phyloP scores from a whole-genome alignment of 2,329 filamentous ascomycete species.

The Periglandula ipomoeae region DNA sequence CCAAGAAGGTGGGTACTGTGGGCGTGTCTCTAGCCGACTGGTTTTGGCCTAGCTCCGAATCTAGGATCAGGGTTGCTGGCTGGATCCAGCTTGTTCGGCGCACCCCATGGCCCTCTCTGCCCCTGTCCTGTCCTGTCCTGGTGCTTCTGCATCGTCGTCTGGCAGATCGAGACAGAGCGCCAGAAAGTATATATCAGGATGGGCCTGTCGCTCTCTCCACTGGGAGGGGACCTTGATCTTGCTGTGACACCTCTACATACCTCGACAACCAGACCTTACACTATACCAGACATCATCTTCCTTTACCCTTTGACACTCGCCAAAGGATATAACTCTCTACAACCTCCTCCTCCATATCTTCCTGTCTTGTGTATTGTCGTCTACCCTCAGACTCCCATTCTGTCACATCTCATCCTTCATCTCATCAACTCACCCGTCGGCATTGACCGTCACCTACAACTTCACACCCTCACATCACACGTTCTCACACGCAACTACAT shows the following conservation, averaged over 20 bases:
- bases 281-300: no score
- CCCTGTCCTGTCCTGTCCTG: no score
- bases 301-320: no score
- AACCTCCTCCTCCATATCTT: background rate
- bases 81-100: no score
- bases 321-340: background rate
- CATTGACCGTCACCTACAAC: background rate
- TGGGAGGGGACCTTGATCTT: background rate
- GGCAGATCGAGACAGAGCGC: slow-evolving; percentile 1
- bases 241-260: background rate
- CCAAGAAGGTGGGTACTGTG: background rate
- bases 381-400: background rate
- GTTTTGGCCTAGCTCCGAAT: background rate
- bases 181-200: slow-evolving; percentile 6
- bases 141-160: background rate
- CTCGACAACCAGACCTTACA: no score
- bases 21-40: background rate
- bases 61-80: background rate
- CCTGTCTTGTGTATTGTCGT: background rate
- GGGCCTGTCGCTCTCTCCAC: slow-evolving; percentile 6
- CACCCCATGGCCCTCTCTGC: no score
- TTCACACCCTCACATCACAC: slow-evolving; percentile 10
- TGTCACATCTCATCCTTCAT: background rate
- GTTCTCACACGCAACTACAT: slow-evolving; percentile 5
- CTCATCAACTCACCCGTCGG: background rate